Evolutionary conservation across 768 basidiomycete genomes (phyloP).

Genomic region (Lactarius hatsudake): DNA sequence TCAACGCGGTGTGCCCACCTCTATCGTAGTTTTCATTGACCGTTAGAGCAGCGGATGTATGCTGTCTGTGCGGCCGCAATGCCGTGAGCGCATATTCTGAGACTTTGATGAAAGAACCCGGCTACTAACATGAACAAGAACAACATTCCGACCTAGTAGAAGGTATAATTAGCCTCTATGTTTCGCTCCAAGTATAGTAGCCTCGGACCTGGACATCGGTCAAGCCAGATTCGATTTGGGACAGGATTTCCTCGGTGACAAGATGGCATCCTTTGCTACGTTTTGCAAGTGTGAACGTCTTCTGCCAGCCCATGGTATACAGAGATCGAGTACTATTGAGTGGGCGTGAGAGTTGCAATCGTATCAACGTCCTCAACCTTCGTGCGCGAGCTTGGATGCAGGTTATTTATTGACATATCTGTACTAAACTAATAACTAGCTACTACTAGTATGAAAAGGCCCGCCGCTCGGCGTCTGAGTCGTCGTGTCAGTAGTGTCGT

Average conservation of each 20-base stretch:
- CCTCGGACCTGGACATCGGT: conserved; percentile 56
- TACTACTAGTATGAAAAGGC: too few species aligned
- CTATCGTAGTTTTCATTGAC: conserved; percentile 89
- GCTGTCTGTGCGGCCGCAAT: conserved; percentile 43
- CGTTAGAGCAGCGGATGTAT: conserved; percentile 76
- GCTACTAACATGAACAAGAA: conserved; percentile 80
- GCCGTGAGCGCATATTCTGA: background rate
- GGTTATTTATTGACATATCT: too few species aligned
- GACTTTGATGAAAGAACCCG: background rate
- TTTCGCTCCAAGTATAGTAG: conserved; percentile 1
- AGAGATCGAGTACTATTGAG: background rate
- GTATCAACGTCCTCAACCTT: too few species aligned
- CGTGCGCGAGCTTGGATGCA: too few species aligned
- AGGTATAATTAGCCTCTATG: conserved; percentile 1
- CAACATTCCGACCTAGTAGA: conserved; percentile 77
- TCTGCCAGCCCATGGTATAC: conserved; percentile 81
- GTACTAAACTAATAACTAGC: too few species aligned
- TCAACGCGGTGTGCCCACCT: conserved; percentile 41
- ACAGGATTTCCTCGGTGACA: conserved; percentile 71
- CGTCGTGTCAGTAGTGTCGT: too few species aligned
- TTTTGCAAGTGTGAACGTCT: conserved; percentile 64
- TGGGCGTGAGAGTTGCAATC: background rate
- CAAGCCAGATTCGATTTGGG: conserved; percentile 67
- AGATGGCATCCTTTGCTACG: conserved; percentile 72
- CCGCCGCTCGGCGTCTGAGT: too few species aligned